Base-by-base conservation (phyloP, 805 yeast genomes). In the Kodamaea laetipori region DNA sequence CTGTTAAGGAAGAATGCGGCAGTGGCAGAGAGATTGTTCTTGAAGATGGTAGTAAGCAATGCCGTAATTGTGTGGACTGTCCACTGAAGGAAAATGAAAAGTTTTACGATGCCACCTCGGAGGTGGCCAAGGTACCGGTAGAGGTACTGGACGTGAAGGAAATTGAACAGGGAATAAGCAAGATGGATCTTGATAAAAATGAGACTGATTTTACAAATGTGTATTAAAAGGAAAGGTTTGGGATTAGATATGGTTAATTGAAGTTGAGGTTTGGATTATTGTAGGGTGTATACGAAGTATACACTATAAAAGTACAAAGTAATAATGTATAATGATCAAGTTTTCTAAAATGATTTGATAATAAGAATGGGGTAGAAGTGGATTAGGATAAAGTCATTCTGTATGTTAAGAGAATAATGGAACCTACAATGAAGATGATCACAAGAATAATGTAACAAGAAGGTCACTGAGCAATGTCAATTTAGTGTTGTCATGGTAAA, bases 41-140 rank as follows among this genome's bases (percentile, higher is more conserved):
- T 7, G 43, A 21, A 21, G 40, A 38, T 21, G 61, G 62, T 4
- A 36, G 56, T 16, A 56, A 48, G 12, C 49, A 45, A 13, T 66
- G 71, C 47, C 56, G 55, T 12, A 55, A 60, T 41, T 66, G 71
- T 47, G 49, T 61, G 5, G 60, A 65, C 39, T 64, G 70, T 46
- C 60, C 61, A 4, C 53, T 48, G 37, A 54, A 53, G 27, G 36
- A 35, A 16, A 21, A 8, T 8, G 19, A 31, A 10, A 23, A 26
- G 21, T 37, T 19, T 18, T 37, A 37, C 21, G 39, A 34, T 13
- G 36, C 39, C 16, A 9, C 6, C 8, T 15, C 27, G 25, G 44
- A 41, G 11, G 24, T 39, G 28, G 33, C 40, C 23, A 45, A 39
- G 33, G 40, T 51, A 25, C 26, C 24, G n/a, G 43, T 49, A 4